Evolutionary conservation across 1,139 yeast species (phyloP), one percentile per base, ranked within the genome.

Genomic region (Hemisphaericaspora xylanilytica): DNA sequence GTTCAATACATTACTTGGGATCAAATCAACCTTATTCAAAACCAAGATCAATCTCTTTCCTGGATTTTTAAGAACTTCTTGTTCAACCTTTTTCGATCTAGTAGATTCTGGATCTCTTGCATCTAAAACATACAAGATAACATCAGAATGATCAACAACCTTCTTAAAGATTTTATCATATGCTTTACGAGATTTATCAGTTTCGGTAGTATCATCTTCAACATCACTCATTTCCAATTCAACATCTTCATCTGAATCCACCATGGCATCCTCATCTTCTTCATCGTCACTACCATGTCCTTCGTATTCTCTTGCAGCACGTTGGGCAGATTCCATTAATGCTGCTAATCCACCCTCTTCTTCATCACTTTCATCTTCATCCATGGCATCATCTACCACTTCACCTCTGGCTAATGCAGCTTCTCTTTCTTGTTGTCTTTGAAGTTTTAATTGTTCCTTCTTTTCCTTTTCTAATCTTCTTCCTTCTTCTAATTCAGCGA

Each of bases 91-190:
- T 58, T 81, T 80, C 10, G 97, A 89, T 58, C 99, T 79, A 4
- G 98, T 92, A 25, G 90, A 81, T 61, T 87, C 96, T 38, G 99
- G 98, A 63, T 92, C 97, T 63, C 99, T 81, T 3, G 99, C 96
- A 65, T 92, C 99, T 56, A 92, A 70, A 16, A 92, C 97, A 53
- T 94, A 92, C 41, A 92, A 71, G 21, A 92, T 73, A 42, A 92
- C 97, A 63, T 90, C 97, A 2, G 96, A 73, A 21, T 89, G 82
- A 43, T 88, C 97, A 34, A 90, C 90, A 30, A 82, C 89, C 4
- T 81, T 67, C 58, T 82, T 83, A 69, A 85, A 84, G 37, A 90
- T 85, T 62, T 89, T 87, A 59, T 89, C 96, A 64, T 86, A 92
- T 10, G 96, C 94, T 60, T 85, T 89, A 60, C 97, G 80, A 7